Conservation (phyloP, 1,284 basidiomycete species). For the Spongiforma sp. region DNA sequence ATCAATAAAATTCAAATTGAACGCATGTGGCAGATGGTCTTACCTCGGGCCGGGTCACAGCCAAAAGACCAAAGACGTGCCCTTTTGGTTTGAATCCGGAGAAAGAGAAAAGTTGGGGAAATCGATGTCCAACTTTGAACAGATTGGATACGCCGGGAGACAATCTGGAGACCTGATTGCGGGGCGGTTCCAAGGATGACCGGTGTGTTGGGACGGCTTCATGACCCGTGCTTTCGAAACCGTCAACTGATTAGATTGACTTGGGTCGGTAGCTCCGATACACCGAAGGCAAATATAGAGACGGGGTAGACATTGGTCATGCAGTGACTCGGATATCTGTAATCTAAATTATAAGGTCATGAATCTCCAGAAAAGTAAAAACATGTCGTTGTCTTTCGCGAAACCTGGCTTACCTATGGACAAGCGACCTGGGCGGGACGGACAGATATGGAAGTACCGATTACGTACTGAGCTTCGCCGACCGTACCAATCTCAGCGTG, state of each 20-base stretch:
- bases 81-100: not conserved
- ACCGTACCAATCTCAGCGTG: not conserved
- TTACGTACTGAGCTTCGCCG: not conserved
- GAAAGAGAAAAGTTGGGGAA: not conserved
- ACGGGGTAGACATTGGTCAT: slow-evolving; percentile 6
- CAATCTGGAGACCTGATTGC: slow-evolving; percentile 3
- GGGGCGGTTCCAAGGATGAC: not conserved
- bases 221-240: slow-evolving; percentile 1
- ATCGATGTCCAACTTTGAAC: slow-evolving; percentile 1
- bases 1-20: slow-evolving; percentile 14
- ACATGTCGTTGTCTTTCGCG: slow-evolving; percentile 1
- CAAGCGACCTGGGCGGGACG: not conserved
- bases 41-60: not conserved
- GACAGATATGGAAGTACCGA: slow-evolving; percentile 11
- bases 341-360: slow-evolving; percentile 3
- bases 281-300: not conserved
- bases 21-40: not conserved
- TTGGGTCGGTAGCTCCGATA: not conserved
- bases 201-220: slow-evolving; percentile 5
- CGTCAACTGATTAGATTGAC: slow-evolving; percentile 4
- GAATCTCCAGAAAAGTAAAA: slow-evolving; percentile 12
- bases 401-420: slow-evolving; percentile 5
- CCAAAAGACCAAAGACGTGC: not conserved
- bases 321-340: slow-evolving; percentile 19
- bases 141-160: not conserved